These are phyloP conservation scores for Pueraria montana DNA, from an alignment of 306 rosid genomes.

Conservation along the genomic window DNA sequence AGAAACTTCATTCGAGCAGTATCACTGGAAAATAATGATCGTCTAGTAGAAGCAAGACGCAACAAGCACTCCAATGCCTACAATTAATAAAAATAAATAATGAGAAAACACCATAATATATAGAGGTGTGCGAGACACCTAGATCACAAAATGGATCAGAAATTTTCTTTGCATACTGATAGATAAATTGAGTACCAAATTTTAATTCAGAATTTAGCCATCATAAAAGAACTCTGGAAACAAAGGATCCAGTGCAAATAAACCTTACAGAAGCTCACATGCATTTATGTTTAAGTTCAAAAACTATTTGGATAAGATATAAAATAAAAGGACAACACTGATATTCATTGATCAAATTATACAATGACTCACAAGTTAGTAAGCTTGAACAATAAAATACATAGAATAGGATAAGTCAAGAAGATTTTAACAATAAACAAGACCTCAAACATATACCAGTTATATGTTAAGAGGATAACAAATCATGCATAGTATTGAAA, in stretches of 20 bases:
- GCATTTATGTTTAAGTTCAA: background rate
- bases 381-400: conserved; percentile 15
- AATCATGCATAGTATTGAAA: conserved; percentile 20
- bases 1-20: conserved; percentile 56
- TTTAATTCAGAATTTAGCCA: conserved; percentile 6
- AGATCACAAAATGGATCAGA: background rate
- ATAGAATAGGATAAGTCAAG: conserved; percentile 4
- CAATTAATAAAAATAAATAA: conserved; percentile 8
- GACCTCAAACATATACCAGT: conserved; percentile 3
- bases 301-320: background rate
- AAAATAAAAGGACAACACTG: background rate
- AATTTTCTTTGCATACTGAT: background rate
- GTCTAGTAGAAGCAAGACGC: conserved; percentile 60
- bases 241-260: conserved; percentile 1
- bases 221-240: background rate
- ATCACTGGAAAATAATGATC: conserved; percentile 59
- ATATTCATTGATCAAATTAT: background rate
- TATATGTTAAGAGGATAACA: conserved; percentile 9
- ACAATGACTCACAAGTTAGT: background rate
- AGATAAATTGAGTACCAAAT: background rate
- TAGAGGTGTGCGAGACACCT: background rate
- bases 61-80: conserved; percentile 67
- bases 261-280: background rate
- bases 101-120: conserved; percentile 5
- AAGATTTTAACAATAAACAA: conserved; percentile 15